Evolutionary conservation across 2,329 filamentous ascomycete genomes (phyloP).

Genomic region (Diaporthe citriasiana): DNA sequence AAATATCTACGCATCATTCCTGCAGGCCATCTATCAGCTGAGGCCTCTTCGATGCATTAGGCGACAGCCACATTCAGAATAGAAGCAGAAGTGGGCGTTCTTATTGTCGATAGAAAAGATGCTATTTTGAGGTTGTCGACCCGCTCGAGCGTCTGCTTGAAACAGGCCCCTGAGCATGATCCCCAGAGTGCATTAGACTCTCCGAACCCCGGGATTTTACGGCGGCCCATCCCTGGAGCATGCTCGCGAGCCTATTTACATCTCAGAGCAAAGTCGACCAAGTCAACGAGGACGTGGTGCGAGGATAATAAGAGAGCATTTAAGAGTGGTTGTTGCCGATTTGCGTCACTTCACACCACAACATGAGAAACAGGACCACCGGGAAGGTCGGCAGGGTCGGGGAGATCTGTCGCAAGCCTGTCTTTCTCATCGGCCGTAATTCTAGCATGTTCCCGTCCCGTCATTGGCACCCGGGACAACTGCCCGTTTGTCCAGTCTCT

Average conservation of each 20-base stretch:
- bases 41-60: no score
- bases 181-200: neutral
- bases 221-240: neutral
- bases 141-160: neutral
- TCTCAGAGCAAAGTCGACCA: no score
- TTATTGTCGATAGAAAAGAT: neutral
- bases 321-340: neutral
- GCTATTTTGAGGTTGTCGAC: conserved; percentile 10
- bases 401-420: neutral
- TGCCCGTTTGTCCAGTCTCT: conserved; percentile 18
- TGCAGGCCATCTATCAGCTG: neutral
- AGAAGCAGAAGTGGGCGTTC: neutral
- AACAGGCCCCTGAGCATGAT: conserved; percentile 16
- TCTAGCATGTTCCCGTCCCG: neutral
- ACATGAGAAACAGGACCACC: neutral
- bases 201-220: neutral
- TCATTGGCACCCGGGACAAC: conserved; percentile 22
- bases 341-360: conserved; percentile 5
- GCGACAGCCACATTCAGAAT: conserved; percentile 12
- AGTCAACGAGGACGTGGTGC: neutral
- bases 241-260: neutral
- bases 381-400: neutral
- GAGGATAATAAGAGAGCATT: neutral
- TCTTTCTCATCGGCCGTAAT: conserved; percentile 12
- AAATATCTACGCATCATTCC: neutral